Evolutionary conservation across 768 basidiomycete species (phyloP).

Genomic region (Rhodotorula toruloides): DNA sequence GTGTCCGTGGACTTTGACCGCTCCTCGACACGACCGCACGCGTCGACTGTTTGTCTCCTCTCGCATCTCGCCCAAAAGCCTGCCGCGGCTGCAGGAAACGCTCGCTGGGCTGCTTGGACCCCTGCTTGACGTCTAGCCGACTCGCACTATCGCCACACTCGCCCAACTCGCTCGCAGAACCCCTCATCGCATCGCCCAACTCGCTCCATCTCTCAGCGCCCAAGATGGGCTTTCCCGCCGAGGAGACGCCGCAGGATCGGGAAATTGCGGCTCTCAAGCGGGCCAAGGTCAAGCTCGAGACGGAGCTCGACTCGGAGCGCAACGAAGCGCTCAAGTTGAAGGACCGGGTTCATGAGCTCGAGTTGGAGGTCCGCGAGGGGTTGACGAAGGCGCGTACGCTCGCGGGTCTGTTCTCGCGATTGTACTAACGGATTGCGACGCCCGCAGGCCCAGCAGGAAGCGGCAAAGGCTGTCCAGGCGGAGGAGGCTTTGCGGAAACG

Average conservation of each 20-base stretch:
- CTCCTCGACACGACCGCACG: too few relatives aligned
- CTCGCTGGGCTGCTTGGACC: too few relatives aligned
- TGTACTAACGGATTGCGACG: neutral
- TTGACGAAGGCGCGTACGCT: neutral
- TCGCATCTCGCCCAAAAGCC: too few relatives aligned
- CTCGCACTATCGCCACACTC: too few relatives aligned
- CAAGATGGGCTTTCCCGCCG: neutral
- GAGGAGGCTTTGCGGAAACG: conserved; percentile 19
- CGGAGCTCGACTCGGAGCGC: conserved; percentile 3
- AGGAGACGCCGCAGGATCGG: conserved; percentile 7
- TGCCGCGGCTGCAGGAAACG: too few relatives aligned
- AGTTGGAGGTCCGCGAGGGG: conserved; percentile 8
- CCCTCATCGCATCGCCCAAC: neutral
- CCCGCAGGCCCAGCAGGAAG: conserved; percentile 15
- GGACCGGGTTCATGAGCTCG: neutral
- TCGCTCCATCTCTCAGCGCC: neutral
- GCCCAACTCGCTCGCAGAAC: too few relatives aligned
- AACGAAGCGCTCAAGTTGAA: conserved; percentile 10
- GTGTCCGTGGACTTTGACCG: too few relatives aligned
- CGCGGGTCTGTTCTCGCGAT: neutral
- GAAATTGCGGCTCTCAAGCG: conserved; percentile 13
- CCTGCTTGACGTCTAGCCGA: neutral
- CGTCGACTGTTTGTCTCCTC: too few relatives aligned
- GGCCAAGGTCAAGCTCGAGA: conserved; percentile 14
- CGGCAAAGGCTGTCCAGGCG: conserved; percentile 1